These are phyloP conservation scores for Corylus heterophylla DNA, from an alignment of 306 rosid species.

Conservation along the genomic window DNA sequence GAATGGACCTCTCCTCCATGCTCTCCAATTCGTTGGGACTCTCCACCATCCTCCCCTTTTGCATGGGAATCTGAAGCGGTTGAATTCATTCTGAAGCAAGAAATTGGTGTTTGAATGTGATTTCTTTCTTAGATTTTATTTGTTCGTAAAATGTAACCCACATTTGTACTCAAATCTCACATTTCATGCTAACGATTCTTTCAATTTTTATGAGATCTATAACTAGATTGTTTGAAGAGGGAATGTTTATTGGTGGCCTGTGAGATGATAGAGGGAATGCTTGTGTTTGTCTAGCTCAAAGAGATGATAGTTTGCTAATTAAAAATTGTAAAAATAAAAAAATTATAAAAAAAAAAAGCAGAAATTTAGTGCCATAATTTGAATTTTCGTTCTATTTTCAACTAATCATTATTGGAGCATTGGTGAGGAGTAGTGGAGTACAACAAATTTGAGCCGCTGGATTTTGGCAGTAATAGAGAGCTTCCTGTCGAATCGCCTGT, in stretches of 20 bases:
- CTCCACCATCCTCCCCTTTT: constrained; percentile 26
- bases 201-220: background rate
- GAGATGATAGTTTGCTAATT: too few species aligned
- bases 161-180: background rate
- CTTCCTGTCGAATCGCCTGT: too few species aligned
- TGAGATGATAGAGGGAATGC: too few species aligned
- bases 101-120: constrained; percentile 13
- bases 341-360: too few species aligned
- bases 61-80: constrained; percentile 26
- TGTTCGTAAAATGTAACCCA: background rate
- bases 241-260: background rate
- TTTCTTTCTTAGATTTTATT: background rate
- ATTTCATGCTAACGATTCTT: background rate
- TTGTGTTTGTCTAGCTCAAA: too few species aligned
- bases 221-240: background rate
- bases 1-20: constrained; percentile 38
- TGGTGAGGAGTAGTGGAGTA: too few species aligned
- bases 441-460: too few species aligned
- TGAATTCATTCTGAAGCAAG: constrained; percentile 36
- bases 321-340: too few species aligned
- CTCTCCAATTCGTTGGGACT: constrained; percentile 32
- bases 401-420: too few species aligned
- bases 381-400: too few species aligned
- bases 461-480: too few species aligned
- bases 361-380: too few species aligned